Conservation (phyloP, 805 yeast genomes). For the Debaryomyces castellii region DNA sequence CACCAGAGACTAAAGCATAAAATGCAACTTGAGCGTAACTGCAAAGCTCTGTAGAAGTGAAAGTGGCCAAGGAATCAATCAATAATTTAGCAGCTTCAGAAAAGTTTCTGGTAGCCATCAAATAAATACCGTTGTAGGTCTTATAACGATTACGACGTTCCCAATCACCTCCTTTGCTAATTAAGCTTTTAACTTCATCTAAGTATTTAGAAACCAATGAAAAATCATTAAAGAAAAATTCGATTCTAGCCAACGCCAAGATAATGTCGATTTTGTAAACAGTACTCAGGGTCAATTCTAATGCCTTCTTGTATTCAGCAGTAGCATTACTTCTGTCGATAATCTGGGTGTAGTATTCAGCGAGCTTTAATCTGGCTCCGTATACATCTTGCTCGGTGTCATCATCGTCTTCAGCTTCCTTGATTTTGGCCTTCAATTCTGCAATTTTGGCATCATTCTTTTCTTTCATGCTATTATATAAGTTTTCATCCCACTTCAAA, state of each 20-base stretch:
- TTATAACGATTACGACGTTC: slow-evolving; percentile 94
- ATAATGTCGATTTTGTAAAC: slow-evolving; percentile 88
- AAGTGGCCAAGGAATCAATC: slow-evolving; percentile 90
- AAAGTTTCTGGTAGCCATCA: slow-evolving; percentile 82
- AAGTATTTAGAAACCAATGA: slow-evolving; percentile 66
- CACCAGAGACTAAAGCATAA: slow-evolving; percentile 86
- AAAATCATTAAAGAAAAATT: slow-evolving; percentile 85
- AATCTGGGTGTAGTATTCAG: slow-evolving; percentile 82
- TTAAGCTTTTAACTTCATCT: slow-evolving; percentile 68
- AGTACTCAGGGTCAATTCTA: slow-evolving; percentile 76
- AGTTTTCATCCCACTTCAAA: slow-evolving; percentile 58
- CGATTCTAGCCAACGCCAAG: slow-evolving; percentile 80
- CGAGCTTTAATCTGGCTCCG: slow-evolving; percentile 73
- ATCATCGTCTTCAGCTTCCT: slow-evolving; percentile 59
- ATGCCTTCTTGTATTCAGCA: slow-evolving; percentile 65
- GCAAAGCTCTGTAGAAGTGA: slow-evolving; percentile 88
- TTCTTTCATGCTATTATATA: slow-evolving; percentile 50
- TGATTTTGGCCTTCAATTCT: slow-evolving; percentile 54
- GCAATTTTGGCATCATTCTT: slow-evolving; percentile 57
- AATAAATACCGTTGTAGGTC: slow-evolving; percentile 84
- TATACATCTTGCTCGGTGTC: slow-evolving; percentile 87
- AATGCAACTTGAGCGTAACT: slow-evolving; percentile 88
- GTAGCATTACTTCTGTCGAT: slow-evolving; percentile 78
- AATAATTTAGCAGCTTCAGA: slow-evolving; percentile 79
- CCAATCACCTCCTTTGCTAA: slow-evolving; percentile 99